Base-by-base conservation (phyloP, 169 alveolate species). In the Plasmodium knowlesi region DNA sequence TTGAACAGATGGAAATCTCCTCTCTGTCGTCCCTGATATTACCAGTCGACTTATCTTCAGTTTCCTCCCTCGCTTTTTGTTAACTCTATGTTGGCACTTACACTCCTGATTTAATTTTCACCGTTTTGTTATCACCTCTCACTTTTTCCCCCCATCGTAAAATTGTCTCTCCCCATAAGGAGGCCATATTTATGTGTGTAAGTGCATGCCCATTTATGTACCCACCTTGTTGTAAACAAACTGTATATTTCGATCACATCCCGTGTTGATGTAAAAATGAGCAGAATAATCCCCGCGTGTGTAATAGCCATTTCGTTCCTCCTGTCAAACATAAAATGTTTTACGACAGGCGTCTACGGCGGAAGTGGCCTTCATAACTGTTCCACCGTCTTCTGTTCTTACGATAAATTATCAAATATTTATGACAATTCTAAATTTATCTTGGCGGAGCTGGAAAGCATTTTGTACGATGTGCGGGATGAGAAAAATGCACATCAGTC, bases 391-490 rank as follows among this genome's bases (percentile, higher is more conserved):
- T 86, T 54, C 25, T 86, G 93, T 3, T 86, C 93, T 5, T 25
- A 86, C 80, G 86, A 86, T 37, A 86, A 86, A 25, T 76, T 86
- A 78, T 19, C 88, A 50, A 74, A 86, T 86, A 86, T 86, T 19
- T 78, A 86, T n/a, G 57, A 86, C 25, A 86, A 86, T 54, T 86
- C 93, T 28, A 86, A 86, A 30, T 50, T 53, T 76, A 86, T 86
- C 19, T 76, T 86, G 80, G 46, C 86, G 16, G 93, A 86, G 41
- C 50, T 86, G 71, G 88, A 86, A 74, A 86, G 67, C 80, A 25
- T 86, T 50, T 37, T 86, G 70, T 86, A 74, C 70, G 93, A 86
- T 76, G 74, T 86, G 39, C 37, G 93, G 10, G 93, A 76, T 57
- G 86, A 86, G 80, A 86, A 57, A 61, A 37, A 30, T 39, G 50